Percentiles rank a stretch among this genome's conserved stretches.
These are phyloP conservation scores for Dipodascopsis uninucleata DNA, from an alignment of 805 yeast genomes.

Conservation along the genomic window DNA sequence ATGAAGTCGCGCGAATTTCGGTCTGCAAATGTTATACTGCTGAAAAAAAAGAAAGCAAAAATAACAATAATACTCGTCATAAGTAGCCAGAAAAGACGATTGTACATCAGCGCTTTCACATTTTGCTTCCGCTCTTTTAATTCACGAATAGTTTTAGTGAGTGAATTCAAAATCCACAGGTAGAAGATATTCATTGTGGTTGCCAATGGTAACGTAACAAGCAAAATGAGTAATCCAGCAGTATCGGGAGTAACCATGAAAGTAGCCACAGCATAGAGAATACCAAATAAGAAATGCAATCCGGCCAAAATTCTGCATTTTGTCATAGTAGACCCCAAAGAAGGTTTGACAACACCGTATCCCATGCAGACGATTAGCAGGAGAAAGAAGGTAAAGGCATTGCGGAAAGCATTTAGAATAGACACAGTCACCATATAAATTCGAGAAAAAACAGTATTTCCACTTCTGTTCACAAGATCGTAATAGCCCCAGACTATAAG, in stretches of 20 bases:
- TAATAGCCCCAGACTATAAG: constrained; percentile 88
- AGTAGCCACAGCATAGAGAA: constrained; percentile 50
- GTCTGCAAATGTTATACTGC: constrained; percentile 66
- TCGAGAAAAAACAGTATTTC: constrained; percentile 53
- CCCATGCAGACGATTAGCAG: constrained; percentile 84
- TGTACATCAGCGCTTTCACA: constrained; percentile 85
- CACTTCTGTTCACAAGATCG: constrained; percentile 69
- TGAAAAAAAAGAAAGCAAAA: constrained; percentile 64
- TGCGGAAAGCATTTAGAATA: constrained; percentile 70
- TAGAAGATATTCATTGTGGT: constrained; percentile 70
- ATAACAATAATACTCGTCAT: constrained; percentile 67
- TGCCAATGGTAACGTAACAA: constrained; percentile 68
- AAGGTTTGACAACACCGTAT: constrained; percentile 84
- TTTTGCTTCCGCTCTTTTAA: constrained; percentile 83
- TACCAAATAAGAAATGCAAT: constrained; percentile 53
- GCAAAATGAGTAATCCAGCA: constrained; percentile 48
- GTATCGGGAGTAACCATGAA: constrained; percentile 49
- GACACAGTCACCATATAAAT: constrained; percentile 76
- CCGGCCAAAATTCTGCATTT: constrained; percentile 59
- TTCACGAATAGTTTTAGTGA: constrained; percentile 68
- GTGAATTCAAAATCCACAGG: constrained; percentile 64
- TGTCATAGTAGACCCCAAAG: constrained; percentile 75
- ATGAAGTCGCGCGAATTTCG: constrained; percentile 72
- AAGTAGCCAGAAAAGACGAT: constrained; percentile 67
- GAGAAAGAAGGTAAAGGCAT: constrained; percentile 84